Evolutionary conservation across 2,329 filamentous ascomycete genomes (phyloP).

Genomic region (Ophiostoma fasciatum): DNA sequence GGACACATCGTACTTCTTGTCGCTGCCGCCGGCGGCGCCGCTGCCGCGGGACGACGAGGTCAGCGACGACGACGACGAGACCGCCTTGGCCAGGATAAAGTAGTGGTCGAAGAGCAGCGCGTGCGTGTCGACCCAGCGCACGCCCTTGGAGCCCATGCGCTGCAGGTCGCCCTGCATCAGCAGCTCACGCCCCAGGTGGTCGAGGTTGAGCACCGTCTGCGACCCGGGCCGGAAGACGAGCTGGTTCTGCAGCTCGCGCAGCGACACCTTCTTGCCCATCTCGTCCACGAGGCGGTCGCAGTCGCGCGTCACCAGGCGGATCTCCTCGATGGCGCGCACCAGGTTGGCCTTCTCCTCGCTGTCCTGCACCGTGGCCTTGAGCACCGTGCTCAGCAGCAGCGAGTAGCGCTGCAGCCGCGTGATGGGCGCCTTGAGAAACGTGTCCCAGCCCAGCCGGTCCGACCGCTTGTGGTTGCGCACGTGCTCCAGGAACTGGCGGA

Average conservation of each 20-base stretch:
- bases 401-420: constrained; percentile 84
- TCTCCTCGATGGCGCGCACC: constrained; percentile 73
- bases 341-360: constrained; percentile 84
- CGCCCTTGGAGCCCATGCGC: constrained; percentile 73
- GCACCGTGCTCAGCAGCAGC: constrained; percentile 66
- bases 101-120: constrained; percentile 94
- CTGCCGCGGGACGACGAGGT: constrained; percentile 24
- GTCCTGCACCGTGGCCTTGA: constrained; percentile 70
- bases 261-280: constrained; percentile 76
- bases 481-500: constrained; percentile 72
- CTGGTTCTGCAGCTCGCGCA: constrained; percentile 72
- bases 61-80: constrained; percentile 26
- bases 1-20: constrained; percentile 87
- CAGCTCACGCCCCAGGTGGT: constrained; percentile 84
- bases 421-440: constrained; percentile 84
- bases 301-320: constrained; percentile 75
- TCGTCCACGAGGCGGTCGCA: constrained; percentile 89
- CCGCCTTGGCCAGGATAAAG: constrained; percentile 76
- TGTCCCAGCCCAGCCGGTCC: constrained; percentile 80
- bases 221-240: constrained; percentile 77
- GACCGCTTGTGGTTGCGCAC: constrained; percentile 66
- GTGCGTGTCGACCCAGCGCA: constrained; percentile 88
- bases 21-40: constrained; percentile 49
- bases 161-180: constrained; percentile 83
- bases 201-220: constrained; percentile 77